Conservation (phyloP, 2,329 filamentous ascomycete genomes). For the Penicillium sclerotigenum region DNA sequence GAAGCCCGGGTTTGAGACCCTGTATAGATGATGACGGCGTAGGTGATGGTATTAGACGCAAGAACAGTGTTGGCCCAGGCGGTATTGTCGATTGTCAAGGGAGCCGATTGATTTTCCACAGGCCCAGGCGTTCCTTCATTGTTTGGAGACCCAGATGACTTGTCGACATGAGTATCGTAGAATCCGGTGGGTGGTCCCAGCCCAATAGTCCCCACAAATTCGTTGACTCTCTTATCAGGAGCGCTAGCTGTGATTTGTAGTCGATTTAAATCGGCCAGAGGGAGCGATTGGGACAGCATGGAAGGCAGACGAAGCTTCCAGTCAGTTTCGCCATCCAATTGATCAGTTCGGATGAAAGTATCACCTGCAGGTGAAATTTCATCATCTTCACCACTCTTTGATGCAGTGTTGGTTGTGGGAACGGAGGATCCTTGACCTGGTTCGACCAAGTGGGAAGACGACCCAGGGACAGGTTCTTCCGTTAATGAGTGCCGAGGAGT, state of each 20-base stretch:
- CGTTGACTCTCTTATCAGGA: constrained; percentile 90
- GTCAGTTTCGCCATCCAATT: constrained; percentile 95
- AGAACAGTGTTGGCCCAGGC: constrained; percentile 98
- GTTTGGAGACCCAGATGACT: constrained; percentile 19
- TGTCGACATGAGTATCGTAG: constrained; percentile 46
- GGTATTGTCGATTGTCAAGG: constrained; percentile 91
- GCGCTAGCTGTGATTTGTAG: constrained; percentile 76
- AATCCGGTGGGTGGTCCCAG: constrained; percentile 56
- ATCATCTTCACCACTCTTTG: constrained; percentile 17
- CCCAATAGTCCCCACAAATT: constrained; percentile 87
- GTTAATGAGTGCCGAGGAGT: constrained; percentile 27
- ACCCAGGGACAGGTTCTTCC: constrained; percentile 11
- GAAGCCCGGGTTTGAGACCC: constrained; percentile 91
- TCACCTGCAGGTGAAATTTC: constrained; percentile 60
- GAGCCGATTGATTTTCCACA: constrained; percentile 31
- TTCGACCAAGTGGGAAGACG: constrained; percentile 28
- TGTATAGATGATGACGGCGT: constrained; percentile 91
- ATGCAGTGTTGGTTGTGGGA: constrained; percentile 9
- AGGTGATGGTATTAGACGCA: constrained; percentile 82
- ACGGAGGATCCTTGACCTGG: constrained; percentile 19
- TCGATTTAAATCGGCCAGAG: constrained; percentile 65
- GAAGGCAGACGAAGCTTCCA: constrained; percentile 95
- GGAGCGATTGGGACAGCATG: constrained; percentile 75
- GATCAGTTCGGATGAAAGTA: constrained; percentile 95
- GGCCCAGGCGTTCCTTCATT: constrained; percentile 18